Evolutionary conservation across 305 asterid species (phyloP).

Genomic region (Fraxinus paxiana): DNA sequence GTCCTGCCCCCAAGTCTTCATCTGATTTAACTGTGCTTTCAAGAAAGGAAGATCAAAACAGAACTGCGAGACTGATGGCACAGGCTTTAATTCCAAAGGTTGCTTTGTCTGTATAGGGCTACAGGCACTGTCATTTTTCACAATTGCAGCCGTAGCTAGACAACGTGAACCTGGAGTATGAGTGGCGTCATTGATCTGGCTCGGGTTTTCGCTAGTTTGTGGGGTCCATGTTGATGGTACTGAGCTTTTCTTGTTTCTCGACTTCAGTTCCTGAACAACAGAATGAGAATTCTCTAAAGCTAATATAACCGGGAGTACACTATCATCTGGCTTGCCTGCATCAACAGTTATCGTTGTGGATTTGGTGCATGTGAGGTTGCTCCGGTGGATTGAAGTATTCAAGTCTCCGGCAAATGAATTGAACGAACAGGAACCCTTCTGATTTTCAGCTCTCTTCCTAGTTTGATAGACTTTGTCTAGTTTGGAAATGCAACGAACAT

Average conservation of each 20-base stretch:
- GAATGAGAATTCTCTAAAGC: conserved; percentile 62
- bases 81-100: background rate
- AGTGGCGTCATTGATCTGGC: background rate
- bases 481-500: background rate
- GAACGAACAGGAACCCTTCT: conserved; percentile 1
- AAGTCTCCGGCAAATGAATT: background rate
- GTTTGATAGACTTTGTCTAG: conserved; percentile 1
- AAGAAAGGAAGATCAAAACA: conserved; percentile 60
- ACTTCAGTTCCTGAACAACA: conserved; percentile 27
- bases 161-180: background rate
- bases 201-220: background rate
- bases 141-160: conserved; percentile 13
- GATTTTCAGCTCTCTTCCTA: conserved; percentile 1
- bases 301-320: conserved; percentile 51
- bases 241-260: conserved; percentile 47
- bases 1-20: conserved; percentile 24
- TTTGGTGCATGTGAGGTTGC: background rate
- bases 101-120: background rate
- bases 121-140: background rate
- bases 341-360: background rate
- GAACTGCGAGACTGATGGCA: conserved; percentile 35
- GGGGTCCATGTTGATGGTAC: conserved; percentile 1
- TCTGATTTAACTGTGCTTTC: conserved; percentile 52
- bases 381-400: conserved; percentile 1
- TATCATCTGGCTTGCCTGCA: conserved; percentile 11